Percentiles rank a stretch among this genome's conserved stretches.
Evolutionary conservation across 768 basidiomycete genomes (phyloP).

Genomic region (Inosperma sp.): DNA sequence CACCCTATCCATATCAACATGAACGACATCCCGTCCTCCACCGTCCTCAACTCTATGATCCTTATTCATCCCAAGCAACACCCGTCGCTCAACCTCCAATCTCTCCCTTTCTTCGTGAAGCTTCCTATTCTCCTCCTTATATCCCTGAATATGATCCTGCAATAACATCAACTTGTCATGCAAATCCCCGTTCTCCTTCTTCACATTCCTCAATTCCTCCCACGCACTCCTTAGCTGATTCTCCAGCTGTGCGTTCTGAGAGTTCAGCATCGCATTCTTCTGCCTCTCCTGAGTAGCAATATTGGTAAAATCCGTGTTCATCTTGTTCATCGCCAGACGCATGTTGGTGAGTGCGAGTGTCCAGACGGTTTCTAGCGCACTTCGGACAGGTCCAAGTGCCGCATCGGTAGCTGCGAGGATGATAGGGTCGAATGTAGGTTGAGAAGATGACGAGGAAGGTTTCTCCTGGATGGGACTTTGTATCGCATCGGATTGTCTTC

Average conservation of each 20-base stretch:
- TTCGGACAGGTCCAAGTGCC: slow-evolving; percentile 8
- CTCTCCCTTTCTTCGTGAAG: background rate
- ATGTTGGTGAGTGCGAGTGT: slow-evolving; percentile 5
- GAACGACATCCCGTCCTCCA: background rate
- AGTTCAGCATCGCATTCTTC: background rate
- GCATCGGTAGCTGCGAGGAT: slow-evolving; percentile 3
- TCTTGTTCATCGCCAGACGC: slow-evolving; percentile 8
- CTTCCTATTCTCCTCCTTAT: slow-evolving; percentile 1
- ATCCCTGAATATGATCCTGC: background rate
- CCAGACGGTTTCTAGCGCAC: slow-evolving; percentile 10
- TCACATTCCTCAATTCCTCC: background rate
- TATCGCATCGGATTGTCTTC: background rate
- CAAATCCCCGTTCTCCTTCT: slow-evolving; percentile 9
- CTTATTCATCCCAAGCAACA: background rate
- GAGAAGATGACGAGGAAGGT: background rate
- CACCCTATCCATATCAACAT: slow-evolving; percentile 13
- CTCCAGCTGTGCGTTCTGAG: background rate
- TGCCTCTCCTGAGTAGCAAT: slow-evolving; percentile 3
- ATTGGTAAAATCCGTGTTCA: slow-evolving; percentile 10
- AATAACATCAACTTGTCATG: no score
- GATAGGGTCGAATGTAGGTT: slow-evolving; percentile 6
- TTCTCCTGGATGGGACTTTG: background rate
- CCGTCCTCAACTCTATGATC: slow-evolving; percentile 4
- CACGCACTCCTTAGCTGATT: background rate
- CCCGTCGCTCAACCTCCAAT: background rate